These are phyloP conservation scores for Macroventuria anomochaeta DNA, from an alignment of 2,329 filamentous ascomycete species.

Conservation along the genomic window DNA sequence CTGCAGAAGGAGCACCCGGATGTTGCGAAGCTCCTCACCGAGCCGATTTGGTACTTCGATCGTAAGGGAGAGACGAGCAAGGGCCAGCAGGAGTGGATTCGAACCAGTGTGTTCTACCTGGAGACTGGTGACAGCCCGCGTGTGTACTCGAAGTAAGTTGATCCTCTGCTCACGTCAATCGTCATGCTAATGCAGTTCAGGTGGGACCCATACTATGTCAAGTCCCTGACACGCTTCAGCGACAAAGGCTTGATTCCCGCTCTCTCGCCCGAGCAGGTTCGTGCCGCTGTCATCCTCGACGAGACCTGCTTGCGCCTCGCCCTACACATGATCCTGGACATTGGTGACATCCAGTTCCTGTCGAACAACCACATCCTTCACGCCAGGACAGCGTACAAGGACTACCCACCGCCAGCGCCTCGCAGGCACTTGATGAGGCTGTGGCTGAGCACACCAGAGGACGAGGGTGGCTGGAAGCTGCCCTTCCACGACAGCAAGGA, in stretches of 20 bases:
- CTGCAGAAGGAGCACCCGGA: conserved; percentile 78
- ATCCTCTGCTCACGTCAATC: neutral
- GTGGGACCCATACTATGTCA: conserved; percentile 89
- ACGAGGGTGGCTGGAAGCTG: conserved; percentile 83
- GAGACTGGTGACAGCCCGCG: conserved; percentile 71
- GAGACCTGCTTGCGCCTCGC: conserved; percentile 74
- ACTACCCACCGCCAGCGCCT: conserved; percentile 70
- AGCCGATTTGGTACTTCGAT: conserved; percentile 90
- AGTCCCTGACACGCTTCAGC: conserved; percentile 75
- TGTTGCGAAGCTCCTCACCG: conserved; percentile 74
- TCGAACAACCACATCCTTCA: conserved; percentile 82
- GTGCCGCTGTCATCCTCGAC: conserved; percentile 74
- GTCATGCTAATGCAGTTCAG: conserved; percentile 35
- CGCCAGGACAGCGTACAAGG: conserved; percentile 79
- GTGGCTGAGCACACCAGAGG: conserved; percentile 83
- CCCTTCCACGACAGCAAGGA: conserved; percentile 81
- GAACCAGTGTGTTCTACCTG: conserved; percentile 75
- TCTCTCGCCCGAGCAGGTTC: conserved; percentile 70
- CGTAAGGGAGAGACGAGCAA: conserved; percentile 81
- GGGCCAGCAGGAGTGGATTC: conserved; percentile 77
- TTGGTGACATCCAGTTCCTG: conserved; percentile 88
- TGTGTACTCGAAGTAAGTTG: conserved; percentile 72
- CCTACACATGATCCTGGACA: conserved; percentile 84
- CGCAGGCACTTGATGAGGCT: conserved; percentile 80
- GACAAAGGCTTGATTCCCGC: conserved; percentile 75